Base-by-base conservation (phyloP, 768 basidiomycete species). In the Hebeloma cylindrosporum region DNA sequence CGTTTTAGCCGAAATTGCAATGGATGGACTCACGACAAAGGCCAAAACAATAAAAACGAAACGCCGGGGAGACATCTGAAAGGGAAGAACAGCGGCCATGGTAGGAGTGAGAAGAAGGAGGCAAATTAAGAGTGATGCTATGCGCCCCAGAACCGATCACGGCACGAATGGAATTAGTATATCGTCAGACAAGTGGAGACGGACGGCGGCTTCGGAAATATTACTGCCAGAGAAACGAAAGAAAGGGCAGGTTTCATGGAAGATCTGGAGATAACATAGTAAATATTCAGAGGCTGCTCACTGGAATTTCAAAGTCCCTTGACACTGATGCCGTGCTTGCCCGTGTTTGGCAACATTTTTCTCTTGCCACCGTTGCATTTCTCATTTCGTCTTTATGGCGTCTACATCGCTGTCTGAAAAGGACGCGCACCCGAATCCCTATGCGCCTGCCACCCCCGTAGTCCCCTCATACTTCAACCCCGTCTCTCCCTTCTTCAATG, bases 401-500 rank as follows among this genome's bases (percentile, higher is more conserved):
- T 72, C 75, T 54, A 59, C 68, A 45, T 59, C 72, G 38, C 50
- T 68, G 51, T 50, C 66, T 51, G 70, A 72, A 65, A 74, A 77
- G 55, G 63, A 64, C 49, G 70, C 60, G 55, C 64, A 66, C 37
- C 59, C 69, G 48, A 69, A 68, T 51, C 55, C 64, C 26, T 61
- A 70, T 40, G 57, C 67, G 26, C 61, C 71, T 43, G 48, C 64
- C 25, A 47, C 70, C 3, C 65, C 68, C 17, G 59, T 60, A 36
- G 63, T 56, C 40, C 64, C 58, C 42, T 72, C 72, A 40, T 67
- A 68, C 44, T 65, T 74, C 43, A 66, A 67, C 48, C 68, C 73
- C 26, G 58, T 75, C 3, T 73, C 80, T 35, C 88, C 90, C 20
- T 68, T 91, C 46, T 74, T 77, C 39, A 80, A 74, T 64, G 71